A percentile compares a stretch with the other conserved stretches of the same genome.
Conservation (phyloP, 768 basidiomycete genomes). For the Chlorophyllum brunneum region DNA sequence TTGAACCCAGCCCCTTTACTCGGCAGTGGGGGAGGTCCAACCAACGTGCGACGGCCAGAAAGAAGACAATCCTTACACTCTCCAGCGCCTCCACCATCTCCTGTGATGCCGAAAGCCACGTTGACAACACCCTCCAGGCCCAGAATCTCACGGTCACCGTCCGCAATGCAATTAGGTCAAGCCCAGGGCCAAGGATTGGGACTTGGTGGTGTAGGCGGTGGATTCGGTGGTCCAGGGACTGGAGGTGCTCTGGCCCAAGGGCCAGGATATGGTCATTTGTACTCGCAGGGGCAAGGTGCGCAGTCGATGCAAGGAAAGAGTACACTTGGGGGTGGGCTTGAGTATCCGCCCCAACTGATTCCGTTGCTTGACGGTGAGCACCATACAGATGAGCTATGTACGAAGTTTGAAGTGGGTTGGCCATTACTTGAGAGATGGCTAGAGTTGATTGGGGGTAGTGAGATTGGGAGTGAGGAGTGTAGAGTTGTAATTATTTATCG, state of each 20-base stretch:
- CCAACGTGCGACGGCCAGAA: background rate
- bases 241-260: background rate
- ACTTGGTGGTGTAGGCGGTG: background rate
- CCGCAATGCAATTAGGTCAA: slow-evolving; percentile 39
- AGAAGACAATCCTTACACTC: slow-evolving; percentile 39
- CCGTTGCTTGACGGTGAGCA: slow-evolving; percentile 81
- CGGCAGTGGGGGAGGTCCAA: slow-evolving; percentile 1
- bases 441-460: slow-evolving; percentile 52
- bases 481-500: slow-evolving; percentile 76
- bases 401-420: slow-evolving; percentile 82
- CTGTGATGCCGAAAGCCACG: slow-evolving; percentile 31
- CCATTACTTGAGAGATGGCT: slow-evolving; percentile 74
- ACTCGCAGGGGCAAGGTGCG: slow-evolving; percentile 18
- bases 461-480: slow-evolving; percentile 66
- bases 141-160: slow-evolving; percentile 55
- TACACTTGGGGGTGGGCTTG: background rate
- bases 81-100: slow-evolving; percentile 35
- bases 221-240: slow-evolving; percentile 1
- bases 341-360: slow-evolving; percentile 53
- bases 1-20: background rate
- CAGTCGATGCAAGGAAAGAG: slow-evolving; percentile 9
- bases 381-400: slow-evolving; percentile 87
- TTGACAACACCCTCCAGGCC: slow-evolving; percentile 38
- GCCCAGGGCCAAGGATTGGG: background rate
- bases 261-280: background rate